Conservation (phyloP, 2,329 filamentous ascomycete genomes). For the Fusarium algeriense region DNA sequence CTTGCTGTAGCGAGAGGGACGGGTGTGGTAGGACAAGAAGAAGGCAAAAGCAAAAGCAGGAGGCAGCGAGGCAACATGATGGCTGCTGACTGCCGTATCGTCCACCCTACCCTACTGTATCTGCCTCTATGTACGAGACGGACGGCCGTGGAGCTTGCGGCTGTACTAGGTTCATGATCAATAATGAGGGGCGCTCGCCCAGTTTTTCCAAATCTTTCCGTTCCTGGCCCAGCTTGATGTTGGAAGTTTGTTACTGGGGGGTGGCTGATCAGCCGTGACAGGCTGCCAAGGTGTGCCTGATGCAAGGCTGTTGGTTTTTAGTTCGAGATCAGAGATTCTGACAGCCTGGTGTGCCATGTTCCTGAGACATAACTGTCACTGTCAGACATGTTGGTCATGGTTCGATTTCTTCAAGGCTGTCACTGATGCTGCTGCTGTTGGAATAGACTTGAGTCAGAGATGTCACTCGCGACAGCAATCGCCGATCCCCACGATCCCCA, state of each 20-base stretch:
- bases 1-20: constrained; percentile 44
- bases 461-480: constrained; percentile 13
- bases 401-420: not conserved
- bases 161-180: constrained; percentile 42
- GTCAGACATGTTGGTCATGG: constrained; percentile 7
- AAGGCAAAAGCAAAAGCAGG: constrained; percentile 9
- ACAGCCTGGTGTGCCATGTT: constrained; percentile 13
- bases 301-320: constrained; percentile 19
- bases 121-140: constrained; percentile 37
- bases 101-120: constrained; percentile 34
- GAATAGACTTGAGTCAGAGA: constrained; percentile 2
- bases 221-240: constrained; percentile 25
- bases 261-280: constrained; percentile 20
- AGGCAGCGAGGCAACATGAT: constrained; percentile 29
- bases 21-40: constrained; percentile 33
- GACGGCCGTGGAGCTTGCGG: constrained; percentile 23
- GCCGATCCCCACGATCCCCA: constrained; percentile 18
- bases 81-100: constrained; percentile 34
- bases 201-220: constrained; percentile 36
- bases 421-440: constrained; percentile 16
- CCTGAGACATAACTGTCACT: constrained; percentile 22
- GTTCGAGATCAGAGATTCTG: constrained; percentile 13
- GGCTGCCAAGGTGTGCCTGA: constrained; percentile 20
- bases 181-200: constrained; percentile 43
- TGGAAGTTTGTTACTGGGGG: constrained; percentile 6